Evolutionary conservation across 441 rosid genomes (phyloP).

Genomic region (Eutrema salsugineum): DNA sequence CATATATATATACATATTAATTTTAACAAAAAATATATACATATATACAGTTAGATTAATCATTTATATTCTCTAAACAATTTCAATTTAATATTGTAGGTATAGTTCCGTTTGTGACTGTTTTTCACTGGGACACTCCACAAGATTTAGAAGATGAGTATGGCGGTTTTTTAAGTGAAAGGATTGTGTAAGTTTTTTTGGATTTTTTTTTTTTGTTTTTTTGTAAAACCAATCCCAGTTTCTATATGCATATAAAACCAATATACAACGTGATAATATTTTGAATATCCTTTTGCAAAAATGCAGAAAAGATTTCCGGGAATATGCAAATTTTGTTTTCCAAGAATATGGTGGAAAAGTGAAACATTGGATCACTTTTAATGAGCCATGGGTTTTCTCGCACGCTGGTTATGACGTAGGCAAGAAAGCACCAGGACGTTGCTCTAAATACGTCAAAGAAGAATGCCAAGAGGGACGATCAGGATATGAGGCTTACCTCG

Average conservation of each 20-base stretch:
- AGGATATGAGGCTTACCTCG: conserved; percentile 22
- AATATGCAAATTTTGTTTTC: conserved; percentile 23
- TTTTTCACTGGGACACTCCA: conserved; percentile 32
- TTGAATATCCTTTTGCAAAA: not conserved
- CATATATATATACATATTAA: no score
- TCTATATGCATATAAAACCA: no score
- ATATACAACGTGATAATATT: not conserved
- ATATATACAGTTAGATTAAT: no score
- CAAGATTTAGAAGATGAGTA: conserved; percentile 29
- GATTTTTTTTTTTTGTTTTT: no score
- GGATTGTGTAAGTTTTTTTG: conserved; percentile 22
- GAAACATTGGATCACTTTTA: conserved; percentile 28
- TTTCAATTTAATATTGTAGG: not conserved
- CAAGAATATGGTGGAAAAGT: conserved; percentile 31
- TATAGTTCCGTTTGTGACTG: conserved; percentile 26
- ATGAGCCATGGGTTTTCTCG: conserved; percentile 32
- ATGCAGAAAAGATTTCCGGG: conserved; percentile 23
- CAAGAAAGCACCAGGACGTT: conserved; percentile 33
- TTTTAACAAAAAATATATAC: not conserved
- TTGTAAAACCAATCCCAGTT: not conserved
- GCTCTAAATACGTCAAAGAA: not conserved
- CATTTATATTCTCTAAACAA: no score
- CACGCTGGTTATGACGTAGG: conserved; percentile 32
- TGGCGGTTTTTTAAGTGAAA: conserved; percentile 30
- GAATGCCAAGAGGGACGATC: conserved; percentile 19